Evolutionary conservation across 2,329 filamentous ascomycete genomes (phyloP).

Genomic region (Coniella lustricola): DNA sequence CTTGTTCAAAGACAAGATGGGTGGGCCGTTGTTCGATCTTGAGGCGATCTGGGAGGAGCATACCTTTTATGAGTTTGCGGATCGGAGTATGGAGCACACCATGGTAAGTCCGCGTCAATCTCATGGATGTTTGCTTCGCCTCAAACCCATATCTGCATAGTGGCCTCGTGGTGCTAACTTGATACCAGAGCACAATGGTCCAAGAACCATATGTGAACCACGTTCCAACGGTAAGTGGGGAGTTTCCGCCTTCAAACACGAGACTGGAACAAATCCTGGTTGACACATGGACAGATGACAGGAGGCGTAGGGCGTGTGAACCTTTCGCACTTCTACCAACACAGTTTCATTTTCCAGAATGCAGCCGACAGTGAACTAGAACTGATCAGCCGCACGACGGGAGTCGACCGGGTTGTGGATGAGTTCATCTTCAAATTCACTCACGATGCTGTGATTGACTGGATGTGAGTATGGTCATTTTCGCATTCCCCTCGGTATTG

Average conservation of each 20-base stretch:
- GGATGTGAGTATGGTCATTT: slow-evolving; percentile 47
- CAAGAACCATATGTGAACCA: slow-evolving; percentile 57
- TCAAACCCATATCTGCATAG: too few species aligned
- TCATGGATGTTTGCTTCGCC: not conserved
- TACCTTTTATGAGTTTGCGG: slow-evolving; percentile 62
- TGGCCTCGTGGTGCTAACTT: too few species aligned
- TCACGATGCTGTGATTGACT: slow-evolving; percentile 57
- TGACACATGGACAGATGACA: slow-evolving; percentile 37
- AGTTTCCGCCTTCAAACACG: too few species aligned
- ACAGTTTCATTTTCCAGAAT: slow-evolving; percentile 72
- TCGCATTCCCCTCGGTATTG: not conserved
- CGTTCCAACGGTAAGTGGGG: slow-evolving; percentile 55
- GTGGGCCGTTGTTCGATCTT: slow-evolving; percentile 64
- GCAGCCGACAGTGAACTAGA: slow-evolving; percentile 60
- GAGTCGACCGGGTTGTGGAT: slow-evolving; percentile 64
- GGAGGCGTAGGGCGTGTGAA: slow-evolving; percentile 61
- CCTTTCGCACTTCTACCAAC: slow-evolving; percentile 60
- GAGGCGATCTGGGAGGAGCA: slow-evolving; percentile 77
- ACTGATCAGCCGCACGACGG: slow-evolving; percentile 64
- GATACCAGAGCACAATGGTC: slow-evolving; percentile 31
- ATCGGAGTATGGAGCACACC: slow-evolving; percentile 61
- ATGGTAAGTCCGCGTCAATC: slow-evolving; percentile 38
- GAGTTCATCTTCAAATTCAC: slow-evolving; percentile 63
- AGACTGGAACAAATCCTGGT: not conserved
- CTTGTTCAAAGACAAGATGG: slow-evolving; percentile 56